Evolutionary conservation across 495 filamentous ascomycete genomes (phyloP).

Genomic region (Penicillium cinerascens): DNA sequence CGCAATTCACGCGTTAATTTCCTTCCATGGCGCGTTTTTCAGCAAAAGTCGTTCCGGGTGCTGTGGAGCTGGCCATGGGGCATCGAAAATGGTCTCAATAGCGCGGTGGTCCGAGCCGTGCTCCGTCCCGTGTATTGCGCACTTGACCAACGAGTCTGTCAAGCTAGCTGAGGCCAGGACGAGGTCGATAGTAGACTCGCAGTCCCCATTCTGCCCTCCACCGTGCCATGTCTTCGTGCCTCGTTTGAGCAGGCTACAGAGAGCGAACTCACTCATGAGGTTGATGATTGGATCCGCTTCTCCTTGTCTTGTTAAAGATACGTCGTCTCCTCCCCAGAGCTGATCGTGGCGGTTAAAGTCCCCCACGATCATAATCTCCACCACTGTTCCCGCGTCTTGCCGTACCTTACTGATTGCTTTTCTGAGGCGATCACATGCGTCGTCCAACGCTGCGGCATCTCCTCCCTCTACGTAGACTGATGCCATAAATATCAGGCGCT

Average conservation of each 20-base stretch:
- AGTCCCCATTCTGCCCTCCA: no score
- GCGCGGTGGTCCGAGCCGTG: constrained; percentile 34
- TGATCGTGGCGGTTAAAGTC: no score
- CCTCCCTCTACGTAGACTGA: constrained; percentile 27
- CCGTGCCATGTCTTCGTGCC: no score
- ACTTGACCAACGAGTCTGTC: constrained; percentile 20
- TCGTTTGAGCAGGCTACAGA: no score
- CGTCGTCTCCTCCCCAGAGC: constrained; percentile 32
- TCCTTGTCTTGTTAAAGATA: constrained; percentile 25
- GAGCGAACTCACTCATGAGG: constrained; percentile 19
- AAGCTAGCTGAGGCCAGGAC: constrained; percentile 21
- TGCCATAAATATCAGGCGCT: constrained; percentile 21
- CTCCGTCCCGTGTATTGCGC: constrained; percentile 23
- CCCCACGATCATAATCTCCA: constrained; percentile 20
- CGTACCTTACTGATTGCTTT: constrained; percentile 13
- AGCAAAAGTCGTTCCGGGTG: constrained; percentile 21
- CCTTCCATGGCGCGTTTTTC: no score
- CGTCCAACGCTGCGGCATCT: constrained; percentile 5
- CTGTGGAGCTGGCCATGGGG: constrained; percentile 7
- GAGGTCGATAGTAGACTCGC: no score
- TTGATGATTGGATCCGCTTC: constrained; percentile 36
- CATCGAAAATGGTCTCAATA: constrained; percentile 30
- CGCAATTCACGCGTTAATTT: no score
- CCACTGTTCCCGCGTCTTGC: constrained; percentile 10
- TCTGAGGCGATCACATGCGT: constrained; percentile 10